Conservation (phyloP, 805 yeast genomes). For the Tetrapisispora taiwanensis region DNA sequence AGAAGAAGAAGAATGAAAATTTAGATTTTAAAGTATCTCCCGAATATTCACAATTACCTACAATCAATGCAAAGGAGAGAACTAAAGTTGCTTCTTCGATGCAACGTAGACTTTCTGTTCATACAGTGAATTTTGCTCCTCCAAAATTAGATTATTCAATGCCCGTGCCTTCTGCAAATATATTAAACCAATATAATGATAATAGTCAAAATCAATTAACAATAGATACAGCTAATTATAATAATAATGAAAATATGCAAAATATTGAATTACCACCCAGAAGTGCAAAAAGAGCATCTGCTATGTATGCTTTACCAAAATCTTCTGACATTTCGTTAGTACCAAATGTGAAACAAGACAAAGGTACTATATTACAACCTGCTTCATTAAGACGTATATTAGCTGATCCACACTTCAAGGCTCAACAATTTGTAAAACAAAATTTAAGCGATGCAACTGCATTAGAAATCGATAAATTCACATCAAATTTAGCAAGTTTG, state of each 20-base stretch:
- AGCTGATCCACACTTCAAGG: slow-evolving; percentile 36
- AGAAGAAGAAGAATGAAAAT: slow-evolving; percentile 5
- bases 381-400: slow-evolving; percentile 24
- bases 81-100: slow-evolving; percentile 33
- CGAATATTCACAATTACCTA: slow-evolving; percentile 21
- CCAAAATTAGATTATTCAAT: slow-evolving; percentile 22
- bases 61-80: slow-evolving; percentile 28
- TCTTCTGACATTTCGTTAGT: background rate
- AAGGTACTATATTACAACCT: background rate
- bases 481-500: slow-evolving; percentile 41
- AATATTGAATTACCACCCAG: background rate
- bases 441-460: slow-evolving; percentile 59
- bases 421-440: slow-evolving; percentile 37
- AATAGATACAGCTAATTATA: background rate
- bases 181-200: background rate
- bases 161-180: slow-evolving; percentile 17
- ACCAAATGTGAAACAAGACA: background rate
- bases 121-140: slow-evolving; percentile 25
- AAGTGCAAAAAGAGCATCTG: background rate
- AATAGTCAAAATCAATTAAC: background rate
- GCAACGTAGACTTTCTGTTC: slow-evolving; percentile 38
- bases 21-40: slow-evolving; percentile 2
- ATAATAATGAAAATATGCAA: background rate
- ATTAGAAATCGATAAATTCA: slow-evolving; percentile 59
- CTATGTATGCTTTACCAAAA: background rate